These are phyloP conservation scores for Scytalidium sp. DNA, from an alignment of 2,329 filamentous ascomycete genomes.

Conservation along the genomic window DNA sequence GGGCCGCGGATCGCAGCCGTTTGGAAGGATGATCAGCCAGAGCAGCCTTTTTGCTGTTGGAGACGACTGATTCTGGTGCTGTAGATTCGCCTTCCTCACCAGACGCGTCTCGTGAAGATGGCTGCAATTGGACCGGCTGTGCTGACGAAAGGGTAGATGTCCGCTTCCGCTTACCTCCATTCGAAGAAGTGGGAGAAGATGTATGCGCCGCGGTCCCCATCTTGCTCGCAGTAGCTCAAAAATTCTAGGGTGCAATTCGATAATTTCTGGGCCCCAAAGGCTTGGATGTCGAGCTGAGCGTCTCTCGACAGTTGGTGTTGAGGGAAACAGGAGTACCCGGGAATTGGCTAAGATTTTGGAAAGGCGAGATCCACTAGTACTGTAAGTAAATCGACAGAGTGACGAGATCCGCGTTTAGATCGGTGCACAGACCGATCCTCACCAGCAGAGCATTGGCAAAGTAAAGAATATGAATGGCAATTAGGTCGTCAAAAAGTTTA, in stretches of 20 bases:
- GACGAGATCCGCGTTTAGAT: no score
- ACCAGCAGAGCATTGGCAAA: neutral
- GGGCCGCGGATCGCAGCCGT: constrained; percentile 57
- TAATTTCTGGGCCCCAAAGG: neutral
- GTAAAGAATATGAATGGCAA: neutral
- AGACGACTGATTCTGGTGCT: constrained; percentile 54
- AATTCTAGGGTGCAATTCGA: neutral
- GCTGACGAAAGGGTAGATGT: constrained; percentile 47
- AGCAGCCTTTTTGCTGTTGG: constrained; percentile 56
- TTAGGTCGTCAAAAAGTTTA: neutral
- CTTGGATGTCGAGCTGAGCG: neutral
- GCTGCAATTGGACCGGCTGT: constrained; percentile 52
- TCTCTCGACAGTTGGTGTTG: neutral
- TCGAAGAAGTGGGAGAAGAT: constrained; percentile 32
- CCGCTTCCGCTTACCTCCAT: constrained; percentile 75
- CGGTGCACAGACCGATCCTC: no score
- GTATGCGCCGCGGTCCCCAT: constrained; percentile 10
- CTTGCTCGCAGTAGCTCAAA: no score
- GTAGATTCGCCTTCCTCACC: constrained; percentile 78
- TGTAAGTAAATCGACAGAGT: no score
- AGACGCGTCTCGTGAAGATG: constrained; percentile 79
- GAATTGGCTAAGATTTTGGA: neutral
- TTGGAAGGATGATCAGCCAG: constrained; percentile 59
- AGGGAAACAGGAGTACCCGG: neutral
- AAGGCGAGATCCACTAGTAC: neutral